A percentile compares a stretch with the other conserved stretches of the same genome.
These are phyloP conservation scores for Solanum dulcamara DNA, from an alignment of 257 asterid genomes.

Conservation along the genomic window DNA sequence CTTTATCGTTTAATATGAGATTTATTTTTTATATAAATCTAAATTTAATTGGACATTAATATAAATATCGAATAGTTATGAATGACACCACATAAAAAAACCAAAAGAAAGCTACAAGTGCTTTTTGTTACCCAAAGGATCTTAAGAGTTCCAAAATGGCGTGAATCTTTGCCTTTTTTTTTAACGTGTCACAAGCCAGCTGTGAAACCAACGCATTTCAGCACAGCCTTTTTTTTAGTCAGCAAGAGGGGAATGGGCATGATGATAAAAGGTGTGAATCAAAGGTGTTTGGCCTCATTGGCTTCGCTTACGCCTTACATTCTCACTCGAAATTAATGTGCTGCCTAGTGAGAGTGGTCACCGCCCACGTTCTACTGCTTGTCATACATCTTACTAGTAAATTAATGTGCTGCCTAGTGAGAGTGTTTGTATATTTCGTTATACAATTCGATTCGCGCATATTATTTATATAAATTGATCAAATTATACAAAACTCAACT, in stretches of 20 bases:
- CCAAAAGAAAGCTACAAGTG: neutral
- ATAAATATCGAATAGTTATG: accelerated
- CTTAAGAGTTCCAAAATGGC: neutral
- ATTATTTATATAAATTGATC: no score
- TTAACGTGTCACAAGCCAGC: neutral
- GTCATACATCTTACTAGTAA: neutral
- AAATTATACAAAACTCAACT: no score
- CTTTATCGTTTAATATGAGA: no score
- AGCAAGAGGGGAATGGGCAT: neutral
- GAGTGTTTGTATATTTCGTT: no score
- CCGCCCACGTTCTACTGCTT: neutral
- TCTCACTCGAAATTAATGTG: neutral
- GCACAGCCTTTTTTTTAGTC: neutral
- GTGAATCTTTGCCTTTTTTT: neutral
- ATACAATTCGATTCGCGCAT: accelerated
- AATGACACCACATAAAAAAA: neutral
- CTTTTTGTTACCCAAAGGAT: neutral
- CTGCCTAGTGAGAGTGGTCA: neutral
- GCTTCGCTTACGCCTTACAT: neutral
- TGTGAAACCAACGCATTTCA: neutral
- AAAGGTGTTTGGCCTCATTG: neutral
- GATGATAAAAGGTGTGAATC: neutral
- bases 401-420: no score
- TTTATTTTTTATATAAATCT: no score
- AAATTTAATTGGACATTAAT: neutral